Evolutionary conservation across 306 rosid genomes (phyloP), one percentile per base, ranked within the genome.

Genomic region (Begonia peltatifolia): DNA sequence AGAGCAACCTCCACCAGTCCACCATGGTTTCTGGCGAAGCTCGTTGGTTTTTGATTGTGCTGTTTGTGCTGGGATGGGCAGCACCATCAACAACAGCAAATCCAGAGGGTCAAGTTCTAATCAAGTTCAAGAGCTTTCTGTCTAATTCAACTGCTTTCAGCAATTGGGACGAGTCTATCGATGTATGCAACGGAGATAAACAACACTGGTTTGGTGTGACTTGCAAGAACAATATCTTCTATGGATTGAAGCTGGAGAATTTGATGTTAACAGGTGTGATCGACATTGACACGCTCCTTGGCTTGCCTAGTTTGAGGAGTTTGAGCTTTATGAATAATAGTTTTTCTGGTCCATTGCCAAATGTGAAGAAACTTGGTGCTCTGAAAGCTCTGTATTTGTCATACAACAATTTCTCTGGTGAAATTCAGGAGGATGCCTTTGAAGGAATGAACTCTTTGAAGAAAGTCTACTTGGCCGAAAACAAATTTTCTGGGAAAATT

Each of bases 231-330:
- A 65, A 52, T 0, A 59, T 0, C 15, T 36, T 73, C 5, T 53
- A 18, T 12, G 83, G 81, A 4, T 41, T 90, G 60, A 43, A 38
- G 35, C 73, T 90, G 6, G 80, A 83, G 47, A 56, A 60, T n/a
- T 74, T 86, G 92, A 75, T 78, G 41, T 72, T 90, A 2, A 1
- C 62, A 55, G 99, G 99, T 53, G 14, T 10, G 0, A 70, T 90
- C 46, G 71, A 77, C 36, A 25, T 64, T 3, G 79, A 75, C 35
- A 20, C 78, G 2, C 59, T 90, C 12, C 2, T 50, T 18, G 41
- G 49, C 12, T 62, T 86, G 53, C 51, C 84, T 0, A 51, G 1
- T 52, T 36, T 90, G 65, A 42, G 56, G 2, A 69, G 67, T 46
- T 65, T 90, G 54, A 81, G 99, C 63, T 59, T 86, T 23, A 78